These are phyloP conservation scores for Pterocarpus santalinus DNA, from an alignment of 306 rosid genomes.

Conservation along the genomic window DNA sequence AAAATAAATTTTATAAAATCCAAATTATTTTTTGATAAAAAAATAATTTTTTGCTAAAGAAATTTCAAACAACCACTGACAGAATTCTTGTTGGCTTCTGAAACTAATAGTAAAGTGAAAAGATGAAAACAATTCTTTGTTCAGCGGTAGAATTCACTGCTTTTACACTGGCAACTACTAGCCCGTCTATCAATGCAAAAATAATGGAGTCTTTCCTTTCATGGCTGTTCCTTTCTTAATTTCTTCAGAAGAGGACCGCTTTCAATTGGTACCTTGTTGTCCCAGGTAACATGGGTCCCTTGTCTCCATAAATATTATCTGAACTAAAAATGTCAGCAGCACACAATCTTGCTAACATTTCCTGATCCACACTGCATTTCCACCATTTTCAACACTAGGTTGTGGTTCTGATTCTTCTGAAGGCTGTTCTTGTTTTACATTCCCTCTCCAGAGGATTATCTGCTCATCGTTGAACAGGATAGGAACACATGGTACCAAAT, in stretches of 20 bases:
- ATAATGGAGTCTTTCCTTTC: not conserved
- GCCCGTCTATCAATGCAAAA: not conserved
- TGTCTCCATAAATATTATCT: not conserved
- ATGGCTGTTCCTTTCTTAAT: not conserved
- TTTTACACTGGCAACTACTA: not conserved
- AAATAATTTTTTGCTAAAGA: too few relatives aligned
- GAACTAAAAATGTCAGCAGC: conserved; percentile 34
- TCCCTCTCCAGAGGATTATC: conserved; percentile 92
- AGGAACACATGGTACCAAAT: conserved; percentile 86
- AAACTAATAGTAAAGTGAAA: not conserved
- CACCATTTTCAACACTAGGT: conserved; percentile 20
- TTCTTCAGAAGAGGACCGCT: not conserved
- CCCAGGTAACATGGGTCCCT: conserved; percentile 8
- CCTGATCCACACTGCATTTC: not conserved
- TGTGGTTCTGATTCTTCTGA: conserved; percentile 22
- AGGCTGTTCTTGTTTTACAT: conserved; percentile 46
- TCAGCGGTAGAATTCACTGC: not conserved
- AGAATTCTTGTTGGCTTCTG: not conserved
- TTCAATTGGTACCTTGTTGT: not conserved
- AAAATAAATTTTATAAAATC: too few relatives aligned
- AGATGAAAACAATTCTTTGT: not conserved
- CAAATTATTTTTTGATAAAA: too few relatives aligned
- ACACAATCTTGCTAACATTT: conserved; percentile 2
- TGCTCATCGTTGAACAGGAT: conserved; percentile 91
- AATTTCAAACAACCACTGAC: too few relatives aligned